Conservation (phyloP, 1,284 basidiomycete genomes). For the Fistulina hepatica region DNA sequence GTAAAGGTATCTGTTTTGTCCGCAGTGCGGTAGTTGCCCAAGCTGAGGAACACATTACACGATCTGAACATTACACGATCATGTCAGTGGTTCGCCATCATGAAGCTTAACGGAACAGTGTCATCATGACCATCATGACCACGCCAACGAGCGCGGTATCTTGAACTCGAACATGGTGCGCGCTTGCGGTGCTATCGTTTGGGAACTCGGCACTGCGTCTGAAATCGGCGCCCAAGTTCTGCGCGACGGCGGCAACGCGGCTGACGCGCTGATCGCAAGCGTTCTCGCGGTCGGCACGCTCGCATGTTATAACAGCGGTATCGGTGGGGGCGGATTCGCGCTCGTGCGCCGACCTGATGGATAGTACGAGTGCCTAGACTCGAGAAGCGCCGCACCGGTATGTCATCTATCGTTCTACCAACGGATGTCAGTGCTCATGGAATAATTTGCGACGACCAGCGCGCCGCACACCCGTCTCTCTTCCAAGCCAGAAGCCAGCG, state of each 20-base stretch:
- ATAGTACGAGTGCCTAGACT: background rate
- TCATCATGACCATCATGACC: too few species aligned
- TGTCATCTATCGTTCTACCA: background rate
- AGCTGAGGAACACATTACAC: too few species aligned
- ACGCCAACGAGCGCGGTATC: slow-evolving; percentile 29
- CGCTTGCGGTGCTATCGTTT: slow-evolving; percentile 20
- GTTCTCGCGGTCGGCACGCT: slow-evolving; percentile 40
- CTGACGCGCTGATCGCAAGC: slow-evolving; percentile 46
- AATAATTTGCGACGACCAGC: slow-evolving; percentile 31
- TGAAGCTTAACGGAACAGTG: slow-evolving; percentile 31
- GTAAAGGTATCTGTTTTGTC: slow-evolving; percentile 34
- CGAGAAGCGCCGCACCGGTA: background rate
- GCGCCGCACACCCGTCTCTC: slow-evolving; percentile 32
- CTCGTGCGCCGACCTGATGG: slow-evolving; percentile 28
- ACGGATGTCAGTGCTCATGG: slow-evolving; percentile 4
- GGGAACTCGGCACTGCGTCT: slow-evolving; percentile 18
- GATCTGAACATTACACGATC: slow-evolving; percentile 8
- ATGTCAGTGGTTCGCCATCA: slow-evolving; percentile 17
- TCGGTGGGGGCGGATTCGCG: slow-evolving; percentile 23
- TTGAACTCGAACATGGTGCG: slow-evolving; percentile 25
- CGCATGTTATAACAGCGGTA: slow-evolving; percentile 21
- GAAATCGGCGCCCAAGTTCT: slow-evolving; percentile 37
- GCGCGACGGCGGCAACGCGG: slow-evolving; percentile 42
- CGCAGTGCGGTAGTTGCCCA: slow-evolving; percentile 39
- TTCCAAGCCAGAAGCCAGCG: slow-evolving; percentile 16